phyloP scores from a whole-genome alignment of 148 eudicot genomes.

The Silene conica region DNA sequence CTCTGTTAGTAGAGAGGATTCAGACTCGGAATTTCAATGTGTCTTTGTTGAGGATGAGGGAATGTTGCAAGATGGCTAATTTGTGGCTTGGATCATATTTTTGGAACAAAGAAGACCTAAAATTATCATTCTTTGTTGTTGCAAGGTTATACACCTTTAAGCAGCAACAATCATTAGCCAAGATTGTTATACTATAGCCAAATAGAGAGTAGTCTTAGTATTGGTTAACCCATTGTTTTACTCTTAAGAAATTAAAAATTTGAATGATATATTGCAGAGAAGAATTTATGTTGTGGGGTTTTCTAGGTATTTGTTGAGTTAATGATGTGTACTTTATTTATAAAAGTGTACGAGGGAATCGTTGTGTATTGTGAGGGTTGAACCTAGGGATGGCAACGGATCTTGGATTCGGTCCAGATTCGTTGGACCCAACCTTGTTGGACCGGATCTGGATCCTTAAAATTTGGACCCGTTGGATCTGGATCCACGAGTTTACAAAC shows the following conservation, averaged over 20 bases:
- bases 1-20: not conserved
- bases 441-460: no score
- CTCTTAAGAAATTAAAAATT: not conserved
- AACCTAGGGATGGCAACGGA: no score
- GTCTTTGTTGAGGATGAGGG: not conserved
- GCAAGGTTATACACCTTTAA: not conserved
- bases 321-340: no score
- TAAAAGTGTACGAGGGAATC: no score
- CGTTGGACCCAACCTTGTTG: no score
- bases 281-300: not conserved
- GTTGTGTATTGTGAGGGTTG: no score
- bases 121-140: conserved; percentile 24
- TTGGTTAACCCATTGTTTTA: conserved; percentile 1
- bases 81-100: not conserved
- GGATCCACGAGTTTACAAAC: no score
- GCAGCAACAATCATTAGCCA: conserved; percentile 10
- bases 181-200: not conserved
- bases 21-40: not conserved
- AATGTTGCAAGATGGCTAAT: not conserved
- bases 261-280: not conserved
- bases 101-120: not conserved
- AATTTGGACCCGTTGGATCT: no score
- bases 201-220: not conserved
- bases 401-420: no score
- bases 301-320: no score